These are phyloP conservation scores for Skeletonema tropicum DNA, from an alignment of 108 stramenopile genomes.

Conservation along the genomic window DNA sequence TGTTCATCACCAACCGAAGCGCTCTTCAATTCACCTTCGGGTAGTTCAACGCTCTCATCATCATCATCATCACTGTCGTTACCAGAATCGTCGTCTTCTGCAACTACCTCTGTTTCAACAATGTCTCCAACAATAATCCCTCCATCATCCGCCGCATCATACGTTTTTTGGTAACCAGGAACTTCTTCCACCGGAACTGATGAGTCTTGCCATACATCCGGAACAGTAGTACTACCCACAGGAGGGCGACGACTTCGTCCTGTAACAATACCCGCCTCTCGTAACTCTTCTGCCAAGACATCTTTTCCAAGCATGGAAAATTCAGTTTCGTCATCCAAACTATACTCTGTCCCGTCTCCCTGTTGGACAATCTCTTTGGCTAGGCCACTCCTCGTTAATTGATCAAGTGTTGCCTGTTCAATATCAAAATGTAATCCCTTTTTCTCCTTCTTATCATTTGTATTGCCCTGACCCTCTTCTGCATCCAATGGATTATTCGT, in stretches of 20 bases:
- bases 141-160: slow-evolving; percentile 17
- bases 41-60: not conserved
- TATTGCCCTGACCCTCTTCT: not conserved
- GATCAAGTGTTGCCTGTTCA: slow-evolving; percentile 60
- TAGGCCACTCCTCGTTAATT: slow-evolving; percentile 65
- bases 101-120: slow-evolving; percentile 10
- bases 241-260: not conserved
- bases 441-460: slow-evolving; percentile 8
- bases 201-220: slow-evolving; percentile 16
- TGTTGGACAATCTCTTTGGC: slow-evolving; percentile 79
- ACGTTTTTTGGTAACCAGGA: slow-evolving; percentile 7
- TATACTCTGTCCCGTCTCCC: slow-evolving; percentile 73
- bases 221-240: slow-evolving; percentile 1
- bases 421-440: slow-evolving; percentile 53
- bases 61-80: slow-evolving; percentile 20
- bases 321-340: slow-evolving; percentile 44
- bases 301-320: slow-evolving; percentile 54
- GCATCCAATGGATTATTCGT: not conserved
- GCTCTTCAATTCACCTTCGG: not conserved
- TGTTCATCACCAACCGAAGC: slow-evolving; percentile 7
- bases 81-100: not conserved
- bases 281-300: slow-evolving; percentile 49
- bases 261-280: slow-evolving; percentile 31
- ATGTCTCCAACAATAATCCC: slow-evolving; percentile 38
- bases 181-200: slow-evolving; percentile 24